These are phyloP conservation scores for Diaporthe citriasiana DNA, from an alignment of 2,329 filamentous ascomycete genomes.

Conservation along the genomic window DNA sequence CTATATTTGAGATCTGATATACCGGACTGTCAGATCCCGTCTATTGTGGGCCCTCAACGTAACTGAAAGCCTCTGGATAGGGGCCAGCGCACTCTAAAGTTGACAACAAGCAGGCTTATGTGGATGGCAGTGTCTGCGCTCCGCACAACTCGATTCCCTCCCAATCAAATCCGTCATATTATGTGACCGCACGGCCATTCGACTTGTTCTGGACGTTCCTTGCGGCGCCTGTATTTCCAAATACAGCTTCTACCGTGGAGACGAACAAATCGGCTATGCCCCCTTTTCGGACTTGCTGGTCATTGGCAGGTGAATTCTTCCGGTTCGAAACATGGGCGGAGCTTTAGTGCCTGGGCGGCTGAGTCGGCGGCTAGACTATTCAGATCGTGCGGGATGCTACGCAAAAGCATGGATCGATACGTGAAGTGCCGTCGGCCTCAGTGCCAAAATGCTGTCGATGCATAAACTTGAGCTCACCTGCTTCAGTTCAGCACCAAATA, in stretches of 20 bases:
- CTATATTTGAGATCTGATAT: conserved; percentile 34
- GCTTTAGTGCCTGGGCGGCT: conserved; percentile 9
- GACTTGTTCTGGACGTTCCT: background rate
- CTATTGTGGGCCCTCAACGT: conserved; percentile 2
- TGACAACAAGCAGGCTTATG: conserved; percentile 7
- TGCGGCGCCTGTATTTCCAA: background rate
- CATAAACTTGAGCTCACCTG: background rate
- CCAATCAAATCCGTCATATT: background rate
- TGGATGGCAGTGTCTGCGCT: background rate
- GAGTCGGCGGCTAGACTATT: conserved; percentile 3
- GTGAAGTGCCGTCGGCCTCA: background rate
- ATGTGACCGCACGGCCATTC: background rate
- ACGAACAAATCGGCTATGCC: background rate
- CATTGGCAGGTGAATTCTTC: background rate
- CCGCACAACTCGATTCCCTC: conserved; percentile 5
- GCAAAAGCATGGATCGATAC: background rate
- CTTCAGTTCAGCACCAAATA: background rate
- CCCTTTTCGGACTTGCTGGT: conserved; percentile 18
- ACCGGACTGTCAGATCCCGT: conserved; percentile 21
- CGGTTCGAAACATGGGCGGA: conserved; percentile 18
- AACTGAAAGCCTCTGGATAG: background rate
- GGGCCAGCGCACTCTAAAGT: background rate
- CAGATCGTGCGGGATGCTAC: conserved; percentile 4
- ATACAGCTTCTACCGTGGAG: background rate
- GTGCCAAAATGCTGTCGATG: background rate